phyloP scores from a whole-genome alignment of 805 yeast species.

The Kuraishia borneana region DNA sequence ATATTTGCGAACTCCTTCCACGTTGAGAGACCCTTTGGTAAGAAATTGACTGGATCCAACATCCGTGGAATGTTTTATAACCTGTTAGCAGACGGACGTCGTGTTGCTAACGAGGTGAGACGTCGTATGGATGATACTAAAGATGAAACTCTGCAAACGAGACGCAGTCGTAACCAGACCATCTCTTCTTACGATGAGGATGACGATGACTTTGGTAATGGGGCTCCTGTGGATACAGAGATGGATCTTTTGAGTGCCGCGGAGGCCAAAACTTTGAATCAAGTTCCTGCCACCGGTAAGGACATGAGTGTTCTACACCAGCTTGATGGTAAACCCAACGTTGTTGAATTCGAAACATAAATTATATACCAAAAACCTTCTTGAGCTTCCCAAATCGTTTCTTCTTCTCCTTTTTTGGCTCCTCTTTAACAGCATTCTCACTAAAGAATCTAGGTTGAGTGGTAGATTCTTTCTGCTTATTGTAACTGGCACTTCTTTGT shows the following conservation, averaged over 20 bases:
- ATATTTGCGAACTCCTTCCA: slow-evolving; percentile 62
- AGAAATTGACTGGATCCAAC: slow-evolving; percentile 28
- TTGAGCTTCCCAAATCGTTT: slow-evolving; percentile 21
- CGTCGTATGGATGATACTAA: slow-evolving; percentile 69
- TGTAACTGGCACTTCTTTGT: slow-evolving; percentile 3
- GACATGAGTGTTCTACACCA: slow-evolving; percentile 12
- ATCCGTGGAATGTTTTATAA: slow-evolving; percentile 86
- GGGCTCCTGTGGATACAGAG: slow-evolving; percentile 11
- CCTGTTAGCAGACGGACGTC: slow-evolving; percentile 80
- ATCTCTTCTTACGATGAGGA: slow-evolving; percentile 6
- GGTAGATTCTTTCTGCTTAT: background rate
- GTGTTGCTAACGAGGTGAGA: slow-evolving; percentile 84
- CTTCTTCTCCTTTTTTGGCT: slow-evolving; percentile 13
- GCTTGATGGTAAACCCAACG: slow-evolving; percentile 1
- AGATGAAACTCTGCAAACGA: slow-evolving; percentile 5
- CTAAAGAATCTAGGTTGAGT: slow-evolving; percentile 14
- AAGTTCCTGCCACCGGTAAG: slow-evolving; percentile 11
- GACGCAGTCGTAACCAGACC: slow-evolving; percentile 4
- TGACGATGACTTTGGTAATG: slow-evolving; percentile 19
- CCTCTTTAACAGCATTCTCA: slow-evolving; percentile 9
- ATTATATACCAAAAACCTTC: slow-evolving; percentile 18
- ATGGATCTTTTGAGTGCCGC: slow-evolving; percentile 7
- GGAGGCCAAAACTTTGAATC: slow-evolving; percentile 4
- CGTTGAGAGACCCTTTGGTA: slow-evolving; percentile 41
- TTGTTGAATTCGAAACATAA: background rate